Evolutionary conservation across 176 grass and related monocot species (phyloP).

Genomic region (Tillandsia leiboldiana): DNA sequence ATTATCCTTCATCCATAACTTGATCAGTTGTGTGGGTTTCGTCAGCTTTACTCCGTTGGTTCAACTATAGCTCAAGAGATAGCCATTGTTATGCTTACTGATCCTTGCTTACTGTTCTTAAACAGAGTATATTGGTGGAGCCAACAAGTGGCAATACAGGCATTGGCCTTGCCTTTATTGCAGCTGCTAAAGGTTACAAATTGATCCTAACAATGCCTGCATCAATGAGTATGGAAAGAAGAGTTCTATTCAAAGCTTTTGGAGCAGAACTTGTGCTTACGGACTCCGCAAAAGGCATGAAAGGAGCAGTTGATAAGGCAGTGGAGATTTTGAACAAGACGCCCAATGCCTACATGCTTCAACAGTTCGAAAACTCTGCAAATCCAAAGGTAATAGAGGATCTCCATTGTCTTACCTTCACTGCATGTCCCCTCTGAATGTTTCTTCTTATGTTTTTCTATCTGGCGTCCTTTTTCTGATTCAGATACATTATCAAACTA

Average conservation of each 20-base stretch:
- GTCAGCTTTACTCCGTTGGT: no score
- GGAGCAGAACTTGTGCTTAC: conserved; percentile 88
- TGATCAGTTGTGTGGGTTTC: no score
- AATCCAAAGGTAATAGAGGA: conserved; percentile 64
- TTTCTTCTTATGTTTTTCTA: neutral
- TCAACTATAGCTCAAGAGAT: no score
- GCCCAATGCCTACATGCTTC: conserved; percentile 74
- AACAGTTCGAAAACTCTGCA: conserved; percentile 94
- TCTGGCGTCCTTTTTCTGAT: conserved; percentile 6
- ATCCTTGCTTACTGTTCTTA: neutral
- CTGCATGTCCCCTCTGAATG: neutral
- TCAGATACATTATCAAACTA: conserved; percentile 91
- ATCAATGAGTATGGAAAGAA: conserved; percentile 92
- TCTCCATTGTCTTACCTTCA: neutral
- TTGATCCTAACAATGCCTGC: conserved; percentile 87
- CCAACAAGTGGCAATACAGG: conserved; percentile 93
- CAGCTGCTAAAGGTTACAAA: conserved; percentile 84
- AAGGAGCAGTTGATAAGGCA: conserved; percentile 81
- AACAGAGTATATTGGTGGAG: conserved; percentile 71
- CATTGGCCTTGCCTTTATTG: conserved; percentile 95
- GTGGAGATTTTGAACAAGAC: conserved; percentile 84
- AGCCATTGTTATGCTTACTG: neutral
- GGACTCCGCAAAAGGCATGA: conserved; percentile 90
- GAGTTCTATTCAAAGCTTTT: conserved; percentile 86
- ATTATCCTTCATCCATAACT: no score